Evolutionary conservation across 345 rosid genomes (phyloP), one percentile per base, ranked within the genome.

Genomic region (Aurinia saxatilis): DNA sequence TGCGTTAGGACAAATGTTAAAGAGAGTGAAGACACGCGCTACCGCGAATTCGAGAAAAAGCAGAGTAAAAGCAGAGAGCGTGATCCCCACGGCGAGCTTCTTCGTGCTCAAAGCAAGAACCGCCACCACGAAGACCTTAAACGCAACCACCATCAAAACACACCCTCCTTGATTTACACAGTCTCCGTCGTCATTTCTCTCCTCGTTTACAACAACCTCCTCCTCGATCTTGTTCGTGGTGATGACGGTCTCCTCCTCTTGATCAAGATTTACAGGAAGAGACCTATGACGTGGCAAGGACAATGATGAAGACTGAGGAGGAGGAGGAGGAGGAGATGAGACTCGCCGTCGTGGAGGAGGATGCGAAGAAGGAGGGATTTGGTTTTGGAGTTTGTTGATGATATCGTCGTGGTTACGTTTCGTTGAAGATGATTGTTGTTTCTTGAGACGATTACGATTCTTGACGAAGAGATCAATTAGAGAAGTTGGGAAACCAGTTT

Each of bases 401-500:
- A 47, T 1, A 0, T 60, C 58, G 50, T 25, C 47, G 35, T n/a
- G 48, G 57, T 6, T 60, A 49, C 66, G 47, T 23, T 23, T 3
- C 80, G 75, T 80, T 67, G 77, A 63, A 23, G 79, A 56, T n/a
- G n/a, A n/a, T n/a, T n/a, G n/a, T 23, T 31, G 7, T 73, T 81
- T 92, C 39, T 76, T 81, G 47, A 89, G 71, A 21, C 92, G 82
- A 68, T 85, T 85, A 10, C 82, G 87, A 65, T 92, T 89, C 79
- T 92, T 92, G 42, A 78, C 84, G 50, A 92, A 83, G 34, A 92
- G 87, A 73, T 89, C 95, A 64, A 86, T 66, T 1, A 89, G 79
- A 40, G 97, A 93, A 36, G 99, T 84, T 5, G 99, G 96, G 73
- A 87, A 93, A 1, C 97, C 99, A 8, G 97, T 88, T 62, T 86